A percentile compares a stretch with the other conserved stretches of the same genome.
phyloP scores from a whole-genome alignment of 164 flowering plant species.

The Magnolia sinica region DNA sequence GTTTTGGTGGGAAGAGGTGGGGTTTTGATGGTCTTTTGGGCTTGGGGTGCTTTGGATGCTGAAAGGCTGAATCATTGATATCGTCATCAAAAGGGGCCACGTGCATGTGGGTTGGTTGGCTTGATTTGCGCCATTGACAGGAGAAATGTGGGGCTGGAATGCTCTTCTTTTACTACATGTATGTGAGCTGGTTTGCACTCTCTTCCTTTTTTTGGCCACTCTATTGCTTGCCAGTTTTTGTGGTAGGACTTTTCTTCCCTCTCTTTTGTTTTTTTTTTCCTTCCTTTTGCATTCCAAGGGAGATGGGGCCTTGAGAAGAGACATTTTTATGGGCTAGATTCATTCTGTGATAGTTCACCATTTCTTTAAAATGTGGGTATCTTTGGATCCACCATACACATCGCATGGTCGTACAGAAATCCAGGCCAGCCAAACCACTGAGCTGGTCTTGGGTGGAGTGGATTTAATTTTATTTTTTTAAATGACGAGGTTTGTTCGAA shows the following conservation, averaged over 20 bases:
- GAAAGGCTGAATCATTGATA: slow-evolving; percentile 17
- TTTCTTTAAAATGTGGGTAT: no score
- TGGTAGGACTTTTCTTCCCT: not conserved
- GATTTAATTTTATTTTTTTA: no score
- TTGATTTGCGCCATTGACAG: slow-evolving; percentile 52
- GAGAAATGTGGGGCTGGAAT: slow-evolving; percentile 1
- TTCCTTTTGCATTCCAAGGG: not conserved
- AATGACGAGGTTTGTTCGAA: no score
- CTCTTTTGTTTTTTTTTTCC: not conserved
- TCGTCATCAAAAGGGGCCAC: slow-evolving; percentile 5
- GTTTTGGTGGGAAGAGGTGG: not conserved
- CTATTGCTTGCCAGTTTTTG: slow-evolving; percentile 1
- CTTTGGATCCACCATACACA: no score
- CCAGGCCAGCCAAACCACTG: no score
- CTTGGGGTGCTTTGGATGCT: slow-evolving; percentile 19
- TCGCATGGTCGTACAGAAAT: no score
- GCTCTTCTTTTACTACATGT: slow-evolving; percentile 1
- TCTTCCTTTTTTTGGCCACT: slow-evolving; percentile 3
- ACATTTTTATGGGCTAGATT: not conserved
- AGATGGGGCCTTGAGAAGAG: slow-evolving; percentile 26
- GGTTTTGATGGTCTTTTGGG: slow-evolving; percentile 1
- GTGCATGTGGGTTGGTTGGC: slow-evolving; percentile 23
- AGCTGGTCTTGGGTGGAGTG: no score
- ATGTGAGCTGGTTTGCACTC: slow-evolving; percentile 52
- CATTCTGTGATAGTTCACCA: no score